Evolutionary conservation across 2,329 filamentous ascomycete genomes (phyloP).

Genomic region (Blumeria graminis): DNA sequence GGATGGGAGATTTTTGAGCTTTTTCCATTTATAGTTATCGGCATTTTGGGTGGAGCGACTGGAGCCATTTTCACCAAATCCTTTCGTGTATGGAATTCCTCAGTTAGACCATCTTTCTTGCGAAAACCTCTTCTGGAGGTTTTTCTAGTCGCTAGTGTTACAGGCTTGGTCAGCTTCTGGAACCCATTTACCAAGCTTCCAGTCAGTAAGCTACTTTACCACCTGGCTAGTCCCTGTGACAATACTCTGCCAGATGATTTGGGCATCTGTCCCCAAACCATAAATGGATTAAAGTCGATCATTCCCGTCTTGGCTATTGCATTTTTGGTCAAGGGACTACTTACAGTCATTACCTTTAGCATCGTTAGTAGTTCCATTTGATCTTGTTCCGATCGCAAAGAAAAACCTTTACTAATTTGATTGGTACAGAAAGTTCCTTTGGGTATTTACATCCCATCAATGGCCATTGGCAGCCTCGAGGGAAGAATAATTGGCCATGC

Average conservation of each 20-base stretch:
- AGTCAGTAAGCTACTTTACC: slow-evolving; percentile 74
- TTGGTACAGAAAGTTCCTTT: slow-evolving; percentile 54
- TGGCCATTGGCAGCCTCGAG: slow-evolving; percentile 89
- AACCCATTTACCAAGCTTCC: slow-evolving; percentile 73
- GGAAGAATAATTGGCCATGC: slow-evolving; percentile 70
- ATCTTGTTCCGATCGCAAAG: not conserved
- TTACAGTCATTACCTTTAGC: slow-evolving; percentile 82
- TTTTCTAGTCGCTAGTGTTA: slow-evolving; percentile 61
- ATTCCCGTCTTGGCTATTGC: slow-evolving; percentile 49
- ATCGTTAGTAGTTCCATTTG: slow-evolving; percentile 30
- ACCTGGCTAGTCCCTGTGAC: slow-evolving; percentile 72
- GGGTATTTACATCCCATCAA: slow-evolving; percentile 93
- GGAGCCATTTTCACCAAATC: slow-evolving; percentile 95
- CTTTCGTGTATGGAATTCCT: slow-evolving; percentile 68
- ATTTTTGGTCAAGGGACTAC: slow-evolving; percentile 68
- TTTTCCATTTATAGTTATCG: slow-evolving; percentile 60
- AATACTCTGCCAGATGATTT: slow-evolving; percentile 36
- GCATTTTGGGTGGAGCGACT: slow-evolving; percentile 57
- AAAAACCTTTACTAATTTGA: not conserved
- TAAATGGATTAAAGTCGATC: slow-evolving; percentile 57
- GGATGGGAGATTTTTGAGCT: slow-evolving; percentile 95
- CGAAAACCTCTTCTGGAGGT: slow-evolving; percentile 69
- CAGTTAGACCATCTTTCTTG: slow-evolving; percentile 65
- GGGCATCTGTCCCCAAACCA: slow-evolving; percentile 51
- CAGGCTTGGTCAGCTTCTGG: slow-evolving; percentile 77